A percentile compares a stretch with the other conserved stretches of the same genome.
phyloP scores from a whole-genome alignment of 1,284 basidiomycete species.

The Ustilago bromivora region DNA sequence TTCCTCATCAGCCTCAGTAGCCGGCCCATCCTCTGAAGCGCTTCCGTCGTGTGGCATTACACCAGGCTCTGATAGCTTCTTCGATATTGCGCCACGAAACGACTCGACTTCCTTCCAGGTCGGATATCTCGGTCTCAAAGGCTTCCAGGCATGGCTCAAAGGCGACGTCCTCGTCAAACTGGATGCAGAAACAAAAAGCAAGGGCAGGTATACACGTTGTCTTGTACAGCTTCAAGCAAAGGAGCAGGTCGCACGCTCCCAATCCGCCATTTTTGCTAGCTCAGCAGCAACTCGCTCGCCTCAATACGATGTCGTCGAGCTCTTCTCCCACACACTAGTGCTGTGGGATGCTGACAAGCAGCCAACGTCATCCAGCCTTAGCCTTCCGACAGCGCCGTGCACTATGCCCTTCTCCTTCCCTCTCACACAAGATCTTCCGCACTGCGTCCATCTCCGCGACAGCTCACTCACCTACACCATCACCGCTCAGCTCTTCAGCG shows the following conservation, averaged over 20 bases:
- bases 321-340: constrained; percentile 50
- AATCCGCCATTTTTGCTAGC: background rate
- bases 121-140: constrained; percentile 65
- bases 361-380: constrained; percentile 28
- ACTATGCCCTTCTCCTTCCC: constrained; percentile 64
- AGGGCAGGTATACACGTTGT: constrained; percentile 40
- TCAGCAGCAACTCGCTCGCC: background rate
- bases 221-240: constrained; percentile 29
- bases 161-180: constrained; percentile 68
- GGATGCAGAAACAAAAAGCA: constrained; percentile 36
- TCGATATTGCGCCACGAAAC: constrained; percentile 63
- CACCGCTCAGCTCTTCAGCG: constrained; percentile 52
- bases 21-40: background rate
- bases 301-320: constrained; percentile 30
- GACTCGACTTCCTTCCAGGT: constrained; percentile 67
- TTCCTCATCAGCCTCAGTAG: background rate
- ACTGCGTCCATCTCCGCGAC: constrained; percentile 63
- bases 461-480: constrained; percentile 60
- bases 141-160: constrained; percentile 59
- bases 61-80: constrained; percentile 46
- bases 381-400: constrained; percentile 40
- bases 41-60: background rate
- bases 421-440: constrained; percentile 64
- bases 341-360: constrained; percentile 54
- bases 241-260: constrained; percentile 14